Base-by-base conservation (phyloP, 495 filamentous ascomycete genomes). In the Aspergillus incahuasiensis region DNA sequence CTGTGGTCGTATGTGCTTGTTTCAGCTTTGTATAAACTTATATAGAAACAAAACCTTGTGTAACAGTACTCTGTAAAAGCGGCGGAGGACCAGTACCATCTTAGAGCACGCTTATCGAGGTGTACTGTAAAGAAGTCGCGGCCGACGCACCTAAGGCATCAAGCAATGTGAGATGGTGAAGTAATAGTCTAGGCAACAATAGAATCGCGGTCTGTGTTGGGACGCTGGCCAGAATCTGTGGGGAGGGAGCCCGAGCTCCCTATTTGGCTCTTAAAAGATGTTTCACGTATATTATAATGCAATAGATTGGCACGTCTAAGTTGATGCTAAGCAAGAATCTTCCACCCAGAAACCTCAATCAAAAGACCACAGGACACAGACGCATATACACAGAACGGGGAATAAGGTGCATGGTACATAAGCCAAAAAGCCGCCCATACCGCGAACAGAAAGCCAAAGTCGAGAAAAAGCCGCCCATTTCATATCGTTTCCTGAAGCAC, bases 401-500 rank as follows among this genome's bases (percentile, higher is more conserved):
- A 38, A 49, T 49, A 39, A 35, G 32, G 32, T 50, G 34, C 13
- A 21, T 21, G 8, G 19, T 16, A 40, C 3, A 40, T 40, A 18
- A 2, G 5, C 45, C 16, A 48, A 22, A 22, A 35, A 40, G 11
- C 35, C 20, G 39, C 20, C 15, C 38, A 40, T 5, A 2, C 38
- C n/a, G 5, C 38, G 3, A 16, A 12, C n/a, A 6, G 12, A 40
- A 40, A 40, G 32, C 6, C 32, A 35, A 28, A 38, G 25, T 8
- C 25, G n/a, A 56, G 16, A 25, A 32, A 39, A 48, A 50, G 39
- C 54, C 54, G 22, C 39, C 54, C 28, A 48, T 20, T 7, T 39
- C 44, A 22, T 5, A 20, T 15, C 21, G 16, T 13, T n/a, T 16
- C 25, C 25, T 34, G n/a, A 25, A 9, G 18, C 35, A n/a, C 8